phyloP scores from a whole-genome alignment of 2,329 filamentous ascomycete genomes.

The Sporothrix luriei region DNA sequence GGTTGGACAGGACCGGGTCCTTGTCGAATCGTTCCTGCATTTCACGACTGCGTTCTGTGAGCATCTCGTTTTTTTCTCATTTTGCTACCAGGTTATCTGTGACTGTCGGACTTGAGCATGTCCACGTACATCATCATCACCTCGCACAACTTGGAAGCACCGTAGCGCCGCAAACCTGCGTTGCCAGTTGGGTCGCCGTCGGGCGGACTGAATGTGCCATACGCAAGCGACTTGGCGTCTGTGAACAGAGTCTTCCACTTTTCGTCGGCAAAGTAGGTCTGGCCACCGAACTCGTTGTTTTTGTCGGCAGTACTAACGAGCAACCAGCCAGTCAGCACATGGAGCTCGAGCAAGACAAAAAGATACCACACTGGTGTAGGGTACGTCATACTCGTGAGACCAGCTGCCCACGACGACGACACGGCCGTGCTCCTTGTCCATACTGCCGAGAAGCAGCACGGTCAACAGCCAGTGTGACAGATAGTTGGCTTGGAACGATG shows the following conservation, averaged over 20 bases:
- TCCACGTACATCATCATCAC: slow-evolving; percentile 42
- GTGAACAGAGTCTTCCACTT: slow-evolving; percentile 39
- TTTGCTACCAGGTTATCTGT: background rate
- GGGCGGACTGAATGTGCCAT: slow-evolving; percentile 39
- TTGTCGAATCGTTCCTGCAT: slow-evolving; percentile 40
- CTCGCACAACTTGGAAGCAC: slow-evolving; percentile 42
- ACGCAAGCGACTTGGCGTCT: slow-evolving; percentile 37
- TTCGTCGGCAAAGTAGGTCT: slow-evolving; percentile 35
- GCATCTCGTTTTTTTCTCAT: background rate
- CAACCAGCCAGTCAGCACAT: slow-evolving; percentile 34
- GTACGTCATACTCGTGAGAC: slow-evolving; percentile 41
- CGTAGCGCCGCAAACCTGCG: slow-evolving; percentile 42
- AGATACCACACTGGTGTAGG: background rate
- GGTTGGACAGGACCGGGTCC: slow-evolving; percentile 39
- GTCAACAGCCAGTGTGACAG: slow-evolving; percentile 43
- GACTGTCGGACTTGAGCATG: background rate
- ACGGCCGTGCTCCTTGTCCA: slow-evolving; percentile 42
- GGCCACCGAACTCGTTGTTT: slow-evolving; percentile 33
- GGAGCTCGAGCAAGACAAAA: background rate
- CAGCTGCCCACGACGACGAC: slow-evolving; percentile 43
- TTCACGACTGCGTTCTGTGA: slow-evolving; percentile 34
- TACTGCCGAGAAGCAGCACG: slow-evolving; percentile 42
- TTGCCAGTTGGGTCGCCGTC: slow-evolving; percentile 36
- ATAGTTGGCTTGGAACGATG: slow-evolving; percentile 42
- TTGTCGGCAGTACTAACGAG: slow-evolving; percentile 27